These are phyloP conservation scores for Penicillium sp. DNA, from an alignment of 2,329 filamentous ascomycete species.

Conservation along the genomic window DNA sequence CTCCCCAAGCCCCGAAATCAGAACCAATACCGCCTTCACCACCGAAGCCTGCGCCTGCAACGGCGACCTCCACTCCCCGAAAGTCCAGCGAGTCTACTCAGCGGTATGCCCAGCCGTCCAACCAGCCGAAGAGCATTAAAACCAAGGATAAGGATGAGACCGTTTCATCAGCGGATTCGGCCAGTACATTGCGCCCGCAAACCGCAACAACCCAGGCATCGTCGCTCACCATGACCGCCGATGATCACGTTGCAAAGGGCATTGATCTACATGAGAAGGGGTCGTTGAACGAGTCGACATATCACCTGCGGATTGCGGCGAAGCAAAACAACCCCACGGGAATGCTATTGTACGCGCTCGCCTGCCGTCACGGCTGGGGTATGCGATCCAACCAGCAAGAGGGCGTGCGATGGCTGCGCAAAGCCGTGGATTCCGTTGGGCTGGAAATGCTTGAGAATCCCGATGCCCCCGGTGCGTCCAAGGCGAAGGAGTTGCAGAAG, in stretches of 20 bases:
- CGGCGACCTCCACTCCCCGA: constrained; percentile 8
- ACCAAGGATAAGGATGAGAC: constrained; percentile 41
- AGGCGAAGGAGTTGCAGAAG: constrained; percentile 66
- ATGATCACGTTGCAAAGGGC: constrained; percentile 86
- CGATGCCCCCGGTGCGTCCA: constrained; percentile 52
- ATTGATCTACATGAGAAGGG: constrained; percentile 88
- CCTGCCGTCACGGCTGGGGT: constrained; percentile 95
- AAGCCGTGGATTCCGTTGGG: constrained; percentile 80
- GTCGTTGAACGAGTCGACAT: constrained; percentile 87
- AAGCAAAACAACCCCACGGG: constrained; percentile 82
- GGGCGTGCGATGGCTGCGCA: constrained; percentile 86
- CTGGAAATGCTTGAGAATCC: constrained; percentile 76
- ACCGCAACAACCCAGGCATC: constrained; percentile 31
- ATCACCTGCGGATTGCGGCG: constrained; percentile 87
- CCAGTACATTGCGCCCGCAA: constrained; percentile 58
- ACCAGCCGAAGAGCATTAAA: constrained; percentile 6
- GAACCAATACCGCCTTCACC: constrained; percentile 5
- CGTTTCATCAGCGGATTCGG: constrained; percentile 58
- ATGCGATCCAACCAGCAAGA: constrained; percentile 91
- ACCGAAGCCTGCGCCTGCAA: constrained; percentile 5
- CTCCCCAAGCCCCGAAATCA: constrained; percentile 11
- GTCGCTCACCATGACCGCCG: constrained; percentile 48
- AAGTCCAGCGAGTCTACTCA: constrained; percentile 12
- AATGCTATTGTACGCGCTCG: constrained; percentile 93
- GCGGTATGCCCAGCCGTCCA: neutral